Conservation (phyloP, 2,329 filamentous ascomycete genomes). For the Penicillium hesseltinei region DNA sequence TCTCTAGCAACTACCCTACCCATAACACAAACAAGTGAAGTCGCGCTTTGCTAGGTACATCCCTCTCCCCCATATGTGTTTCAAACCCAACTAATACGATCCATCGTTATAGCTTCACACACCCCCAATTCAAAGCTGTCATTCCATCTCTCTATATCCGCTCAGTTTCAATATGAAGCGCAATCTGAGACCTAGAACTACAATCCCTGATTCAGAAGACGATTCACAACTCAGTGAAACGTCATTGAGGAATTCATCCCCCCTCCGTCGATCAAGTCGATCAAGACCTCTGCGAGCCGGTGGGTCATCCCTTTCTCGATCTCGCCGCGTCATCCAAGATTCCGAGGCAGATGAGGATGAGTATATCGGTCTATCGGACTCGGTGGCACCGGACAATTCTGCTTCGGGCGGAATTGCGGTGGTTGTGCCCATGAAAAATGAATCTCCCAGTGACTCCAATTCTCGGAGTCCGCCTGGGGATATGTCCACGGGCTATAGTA, state of each 20-base stretch:
- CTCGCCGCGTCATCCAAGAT: conserved; percentile 20
- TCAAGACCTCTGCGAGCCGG: conserved; percentile 7
- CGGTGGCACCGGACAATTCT: not conserved
- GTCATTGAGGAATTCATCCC: conserved; percentile 17
- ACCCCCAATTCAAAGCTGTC: not conserved
- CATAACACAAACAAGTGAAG: not conserved
- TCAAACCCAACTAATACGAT: not conserved
- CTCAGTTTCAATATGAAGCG: conserved; percentile 14
- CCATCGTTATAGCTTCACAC: not conserved
- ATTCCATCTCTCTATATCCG: not conserved
- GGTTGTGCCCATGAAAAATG: conserved; percentile 30
- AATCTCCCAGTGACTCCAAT: conserved; percentile 27
- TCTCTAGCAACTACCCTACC: not conserved
- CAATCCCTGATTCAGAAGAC: conserved; percentile 22
- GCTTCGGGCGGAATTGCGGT: conserved; percentile 23
- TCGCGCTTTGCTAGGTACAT: not conserved
- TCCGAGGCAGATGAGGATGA: conserved; percentile 20
- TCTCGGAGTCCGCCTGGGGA: conserved; percentile 42
- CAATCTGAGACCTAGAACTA: conserved; percentile 10
- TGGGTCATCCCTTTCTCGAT: conserved; percentile 19
- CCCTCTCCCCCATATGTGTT: no score
- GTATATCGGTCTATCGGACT: conserved; percentile 6
- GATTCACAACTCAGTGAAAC: conserved; percentile 15
- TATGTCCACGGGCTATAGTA: conserved; percentile 55
- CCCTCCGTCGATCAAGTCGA: conserved; percentile 10